Percentiles rank a stretch among this genome's conserved stretches.
Conservation (phyloP, 129 eudicot species). For the Kitagawia praeruptora region DNA sequence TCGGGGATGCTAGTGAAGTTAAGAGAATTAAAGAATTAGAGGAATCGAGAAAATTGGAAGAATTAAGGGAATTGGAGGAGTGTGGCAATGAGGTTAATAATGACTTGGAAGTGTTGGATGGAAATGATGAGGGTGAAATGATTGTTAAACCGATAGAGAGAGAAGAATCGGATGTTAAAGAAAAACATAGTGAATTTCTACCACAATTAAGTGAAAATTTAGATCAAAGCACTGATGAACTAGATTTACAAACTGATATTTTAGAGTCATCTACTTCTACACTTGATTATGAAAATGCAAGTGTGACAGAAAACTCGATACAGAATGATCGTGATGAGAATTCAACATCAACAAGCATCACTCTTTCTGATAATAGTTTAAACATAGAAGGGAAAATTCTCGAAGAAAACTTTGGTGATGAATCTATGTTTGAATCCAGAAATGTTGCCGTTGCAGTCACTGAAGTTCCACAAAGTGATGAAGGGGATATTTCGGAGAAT, state of each 20-base stretch:
- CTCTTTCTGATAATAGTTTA: slow-evolving; percentile 15
- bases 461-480: not conserved
- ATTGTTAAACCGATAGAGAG: slow-evolving; percentile 17
- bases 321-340: slow-evolving; percentile 21
- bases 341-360: slow-evolving; percentile 3
- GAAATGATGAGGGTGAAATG: slow-evolving; percentile 33
- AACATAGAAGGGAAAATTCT: not conserved
- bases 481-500: not conserved
- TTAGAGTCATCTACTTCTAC: slow-evolving; percentile 17
- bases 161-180: slow-evolving; percentile 17
- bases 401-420: not conserved
- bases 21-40: slow-evolving; percentile 23
- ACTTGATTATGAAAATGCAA: slow-evolving; percentile 17
- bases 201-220: slow-evolving; percentile 17
- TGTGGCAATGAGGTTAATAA: not conserved
- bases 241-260: slow-evolving; percentile 8
- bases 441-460: not conserved
- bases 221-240: slow-evolving; percentile 17
- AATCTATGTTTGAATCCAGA: not conserved
- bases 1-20: slow-evolving; percentile 66
- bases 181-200: slow-evolving; percentile 18
- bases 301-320: slow-evolving; percentile 11
- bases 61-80: slow-evolving; percentile 11
- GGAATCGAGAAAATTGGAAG: slow-evolving; percentile 28
- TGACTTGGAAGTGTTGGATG: slow-evolving; percentile 29